These are phyloP conservation scores for Pholiota molesta DNA, from an alignment of 768 basidiomycete species.

Conservation along the genomic window DNA sequence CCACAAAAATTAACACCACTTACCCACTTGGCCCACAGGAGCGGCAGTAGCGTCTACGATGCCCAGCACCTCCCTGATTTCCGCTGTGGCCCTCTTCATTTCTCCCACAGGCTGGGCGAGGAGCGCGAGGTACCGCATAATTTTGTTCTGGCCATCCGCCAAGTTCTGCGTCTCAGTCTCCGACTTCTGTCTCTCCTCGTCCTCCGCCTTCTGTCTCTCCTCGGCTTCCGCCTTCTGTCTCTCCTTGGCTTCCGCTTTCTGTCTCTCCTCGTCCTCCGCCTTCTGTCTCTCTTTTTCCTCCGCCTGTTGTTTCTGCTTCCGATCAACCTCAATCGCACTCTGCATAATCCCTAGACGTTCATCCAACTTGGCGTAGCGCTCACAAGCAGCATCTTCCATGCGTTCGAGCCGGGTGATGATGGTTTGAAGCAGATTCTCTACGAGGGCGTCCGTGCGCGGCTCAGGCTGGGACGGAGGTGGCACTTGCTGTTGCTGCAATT, in stretches of 20 bases:
- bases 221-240: background rate
- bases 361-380: background rate
- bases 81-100: background rate
- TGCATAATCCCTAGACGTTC: background rate
- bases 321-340: background rate
- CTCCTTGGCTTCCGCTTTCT: background rate
- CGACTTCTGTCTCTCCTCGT: background rate
- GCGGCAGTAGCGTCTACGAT: background rate
- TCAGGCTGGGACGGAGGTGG: background rate
- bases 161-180: background rate
- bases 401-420: background rate
- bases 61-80: background rate
- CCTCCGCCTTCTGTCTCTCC: background rate
- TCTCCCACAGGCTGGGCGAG: slow-evolving; percentile 2
- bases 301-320: background rate
- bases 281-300: background rate
- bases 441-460: background rate
- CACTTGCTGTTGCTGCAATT: background rate
- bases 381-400: background rate
- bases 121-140: background rate
- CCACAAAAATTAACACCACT: background rate
- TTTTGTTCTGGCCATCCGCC: background rate
- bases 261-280: background rate
- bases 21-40: background rate
- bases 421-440: background rate